A percentile compares a stretch with the other conserved stretches of the same genome.
phyloP scores from a whole-genome alignment of 441 rosid species.

The Pelargonium citronellum region DNA sequence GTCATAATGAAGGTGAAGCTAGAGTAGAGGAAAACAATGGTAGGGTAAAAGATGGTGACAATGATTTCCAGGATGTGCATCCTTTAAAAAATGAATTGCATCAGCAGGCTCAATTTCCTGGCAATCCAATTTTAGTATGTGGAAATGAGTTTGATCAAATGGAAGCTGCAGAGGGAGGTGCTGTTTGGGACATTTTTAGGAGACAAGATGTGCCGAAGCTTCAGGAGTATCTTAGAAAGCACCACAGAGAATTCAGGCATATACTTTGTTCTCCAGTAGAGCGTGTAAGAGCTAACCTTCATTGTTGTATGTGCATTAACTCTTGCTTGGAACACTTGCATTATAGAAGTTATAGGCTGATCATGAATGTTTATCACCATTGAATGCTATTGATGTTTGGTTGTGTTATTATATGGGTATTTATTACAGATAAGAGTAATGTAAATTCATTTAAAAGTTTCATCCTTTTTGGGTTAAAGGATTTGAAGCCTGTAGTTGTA shows the following conservation, averaged over 20 bases:
- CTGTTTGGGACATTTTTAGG: conserved; percentile 91
- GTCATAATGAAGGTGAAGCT: not conserved
- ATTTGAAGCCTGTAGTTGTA: conserved; percentile 3
- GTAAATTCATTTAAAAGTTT: not conserved
- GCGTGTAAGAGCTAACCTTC: conserved; percentile 32
- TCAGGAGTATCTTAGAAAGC: conserved; percentile 62
- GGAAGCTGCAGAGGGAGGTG: conserved; percentile 29
- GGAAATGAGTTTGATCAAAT: not conserved
- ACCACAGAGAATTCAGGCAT: conserved; percentile 70
- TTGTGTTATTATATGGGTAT: not conserved
- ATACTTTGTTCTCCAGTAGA: conserved; percentile 56
- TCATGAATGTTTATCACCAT: no score
- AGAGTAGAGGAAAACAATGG: not conserved
- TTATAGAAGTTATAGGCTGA: not conserved
- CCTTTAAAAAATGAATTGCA: not conserved
- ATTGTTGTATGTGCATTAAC: not conserved
- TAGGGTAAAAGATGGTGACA: not conserved
- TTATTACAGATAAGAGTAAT: not conserved
- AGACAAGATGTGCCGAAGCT: conserved; percentile 79
- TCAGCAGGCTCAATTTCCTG: not conserved
- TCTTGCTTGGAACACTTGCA: no score
- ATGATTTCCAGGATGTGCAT: not conserved
- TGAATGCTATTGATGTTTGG: not conserved
- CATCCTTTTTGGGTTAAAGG: not conserved
- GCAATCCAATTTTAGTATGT: not conserved